Evolutionary conservation across 495 filamentous ascomycete genomes (phyloP).

Genomic region (Schizothecium vesticola): DNA sequence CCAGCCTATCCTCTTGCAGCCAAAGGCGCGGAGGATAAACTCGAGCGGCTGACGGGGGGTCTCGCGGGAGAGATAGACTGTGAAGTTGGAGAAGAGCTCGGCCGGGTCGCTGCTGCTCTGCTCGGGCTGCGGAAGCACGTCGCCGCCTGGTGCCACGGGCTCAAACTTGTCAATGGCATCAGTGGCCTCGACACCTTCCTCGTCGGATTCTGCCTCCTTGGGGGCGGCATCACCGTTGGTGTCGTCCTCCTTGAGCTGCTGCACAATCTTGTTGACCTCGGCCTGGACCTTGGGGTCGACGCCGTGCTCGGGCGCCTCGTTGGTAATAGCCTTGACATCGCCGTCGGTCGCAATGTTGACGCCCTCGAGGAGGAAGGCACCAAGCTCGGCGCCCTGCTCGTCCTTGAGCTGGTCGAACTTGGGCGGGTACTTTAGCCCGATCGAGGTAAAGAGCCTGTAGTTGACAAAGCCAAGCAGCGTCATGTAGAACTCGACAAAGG

Average conservation of each 20-base stretch:
- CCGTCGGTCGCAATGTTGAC: conserved; percentile 51
- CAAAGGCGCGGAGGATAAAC: conserved; percentile 89
- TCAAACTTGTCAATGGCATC: conserved; percentile 87
- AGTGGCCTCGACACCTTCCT: conserved; percentile 37
- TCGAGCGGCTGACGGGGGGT: conserved; percentile 86
- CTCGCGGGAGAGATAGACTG: conserved; percentile 90
- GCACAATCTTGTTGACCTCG: conserved; percentile 50
- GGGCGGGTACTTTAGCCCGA: conserved; percentile 89
- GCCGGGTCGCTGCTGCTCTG: conserved; percentile 50
- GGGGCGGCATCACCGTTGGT: conserved; percentile 38
- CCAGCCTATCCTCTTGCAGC: conserved; percentile 95
- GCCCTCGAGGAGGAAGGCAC: conserved; percentile 83
- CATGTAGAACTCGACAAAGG: conserved; percentile 97
- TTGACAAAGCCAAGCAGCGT: conserved; percentile 94
- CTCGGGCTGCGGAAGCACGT: conserved; percentile 78
- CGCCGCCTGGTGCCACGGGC: conserved; percentile 69
- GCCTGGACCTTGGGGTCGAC: conserved; percentile 50
- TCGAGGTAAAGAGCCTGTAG: conserved; percentile 82
- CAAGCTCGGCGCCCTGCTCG: conserved; percentile 81
- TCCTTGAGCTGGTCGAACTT: conserved; percentile 86
- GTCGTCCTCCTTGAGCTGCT: conserved; percentile 44
- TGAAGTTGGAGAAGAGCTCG: conserved; percentile 76
- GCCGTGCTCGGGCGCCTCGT: conserved; percentile 40
- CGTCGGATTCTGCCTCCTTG: conserved; percentile 46
- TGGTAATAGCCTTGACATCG: conserved; percentile 49